Evolutionary conservation across 305 asterid genomes (phyloP).

Genomic region (Fraxinus baroniana): DNA sequence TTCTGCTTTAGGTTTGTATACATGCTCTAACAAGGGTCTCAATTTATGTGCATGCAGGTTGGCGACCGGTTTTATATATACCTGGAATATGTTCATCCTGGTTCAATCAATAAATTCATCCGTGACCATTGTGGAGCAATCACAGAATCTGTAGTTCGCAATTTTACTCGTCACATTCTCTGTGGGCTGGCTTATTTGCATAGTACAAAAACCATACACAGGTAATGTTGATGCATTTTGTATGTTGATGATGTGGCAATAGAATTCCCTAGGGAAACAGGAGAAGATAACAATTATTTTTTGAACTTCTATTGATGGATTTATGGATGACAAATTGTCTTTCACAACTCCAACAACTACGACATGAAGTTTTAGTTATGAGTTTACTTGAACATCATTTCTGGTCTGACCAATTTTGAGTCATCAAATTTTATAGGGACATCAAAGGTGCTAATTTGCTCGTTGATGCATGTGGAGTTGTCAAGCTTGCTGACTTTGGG

Average conservation of each 20-base stretch:
- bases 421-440: constrained; percentile 49
- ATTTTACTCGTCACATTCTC: constrained; percentile 90
- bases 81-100: constrained; percentile 92
- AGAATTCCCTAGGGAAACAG: neutral
- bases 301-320: neutral
- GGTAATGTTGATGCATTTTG: constrained; percentile 40
- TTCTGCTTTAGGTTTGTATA: constrained; percentile 9
- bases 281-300: neutral
- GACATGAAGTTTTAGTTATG: constrained; percentile 2
- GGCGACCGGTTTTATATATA: constrained; percentile 79
- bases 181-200: constrained; percentile 89
- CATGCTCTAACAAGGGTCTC: constrained; percentile 20
- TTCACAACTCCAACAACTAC: constrained; percentile 6
- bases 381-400: constrained; percentile 1
- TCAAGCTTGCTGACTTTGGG: constrained; percentile 97
- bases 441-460: constrained; percentile 95
- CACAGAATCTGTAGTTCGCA: constrained; percentile 78
- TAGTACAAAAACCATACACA: constrained; percentile 77
- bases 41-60: constrained; percentile 47
- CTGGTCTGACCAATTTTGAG: constrained; percentile 17
- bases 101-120: constrained; percentile 76
- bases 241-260: neutral
- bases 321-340: constrained; percentile 2
- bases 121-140: constrained; percentile 78
- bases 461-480: constrained; percentile 90